Percentiles rank a stretch among this genome's conserved stretches.
phyloP scores from a whole-genome alignment of 2,329 filamentous ascomycete genomes.

The Byssothecium circinans region DNA sequence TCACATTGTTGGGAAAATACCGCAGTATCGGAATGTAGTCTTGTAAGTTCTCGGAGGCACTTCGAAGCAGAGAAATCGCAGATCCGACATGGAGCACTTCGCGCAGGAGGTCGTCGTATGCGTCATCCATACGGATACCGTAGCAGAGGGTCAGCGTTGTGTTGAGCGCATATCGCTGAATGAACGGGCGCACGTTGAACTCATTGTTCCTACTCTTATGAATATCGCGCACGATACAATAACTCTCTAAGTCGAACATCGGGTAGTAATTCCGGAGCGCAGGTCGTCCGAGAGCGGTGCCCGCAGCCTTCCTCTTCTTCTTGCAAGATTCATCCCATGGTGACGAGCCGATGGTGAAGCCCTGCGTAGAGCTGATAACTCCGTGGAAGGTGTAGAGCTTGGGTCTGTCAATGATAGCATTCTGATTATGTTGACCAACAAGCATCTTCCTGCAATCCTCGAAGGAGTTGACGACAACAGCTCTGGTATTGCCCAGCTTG shows the following conservation, averaged over 20 bases:
- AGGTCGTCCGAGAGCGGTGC: constrained; percentile 50
- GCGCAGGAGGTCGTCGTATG: constrained; percentile 55
- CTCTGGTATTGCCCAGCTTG: constrained; percentile 55
- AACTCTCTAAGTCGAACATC: constrained; percentile 59
- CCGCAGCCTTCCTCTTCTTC: constrained; percentile 56
- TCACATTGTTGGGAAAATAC: constrained; percentile 57
- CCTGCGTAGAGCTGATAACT: constrained; percentile 43
- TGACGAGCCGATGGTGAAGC: constrained; percentile 50
- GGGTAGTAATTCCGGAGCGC: constrained; percentile 53
- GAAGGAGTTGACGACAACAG: constrained; percentile 58
- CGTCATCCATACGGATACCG: constrained; percentile 57
- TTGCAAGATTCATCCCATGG: constrained; percentile 59
- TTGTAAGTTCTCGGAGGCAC: constrained; percentile 56
- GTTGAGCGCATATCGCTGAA: constrained; percentile 58
- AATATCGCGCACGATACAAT: constrained; percentile 54
- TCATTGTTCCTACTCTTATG: constrained; percentile 46
- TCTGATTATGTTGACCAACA: constrained; percentile 48
- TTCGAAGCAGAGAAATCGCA: constrained; percentile 54
- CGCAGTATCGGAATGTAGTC: constrained; percentile 56
- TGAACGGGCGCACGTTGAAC: constrained; percentile 53
- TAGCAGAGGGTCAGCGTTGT: constrained; percentile 59
- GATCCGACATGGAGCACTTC: constrained; percentile 58
- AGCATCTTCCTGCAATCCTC: constrained; percentile 56
- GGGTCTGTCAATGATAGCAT: constrained; percentile 54
- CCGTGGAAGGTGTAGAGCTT: constrained; percentile 58